Percentiles rank a stretch among this genome's conserved stretches.
Evolutionary conservation across 148 eudicot species (phyloP).

Genomic region (Chenopodium quinoa): DNA sequence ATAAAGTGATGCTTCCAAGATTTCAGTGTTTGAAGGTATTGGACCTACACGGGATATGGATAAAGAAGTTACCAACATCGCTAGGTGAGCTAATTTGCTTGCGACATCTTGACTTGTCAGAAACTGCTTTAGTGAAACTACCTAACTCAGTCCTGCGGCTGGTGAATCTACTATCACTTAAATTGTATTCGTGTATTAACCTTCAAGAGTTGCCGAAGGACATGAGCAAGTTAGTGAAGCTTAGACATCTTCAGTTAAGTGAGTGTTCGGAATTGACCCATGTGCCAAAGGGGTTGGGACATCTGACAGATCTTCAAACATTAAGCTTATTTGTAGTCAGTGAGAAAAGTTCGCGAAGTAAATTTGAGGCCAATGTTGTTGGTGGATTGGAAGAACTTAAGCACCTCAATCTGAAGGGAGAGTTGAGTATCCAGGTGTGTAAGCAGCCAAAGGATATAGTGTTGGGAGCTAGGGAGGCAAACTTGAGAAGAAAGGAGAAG

Average conservation of each 20-base stretch:
- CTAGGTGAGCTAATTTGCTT: not conserved
- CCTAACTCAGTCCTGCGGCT: slow-evolving; percentile 7
- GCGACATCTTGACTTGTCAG: slow-evolving; percentile 22
- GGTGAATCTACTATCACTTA: not conserved
- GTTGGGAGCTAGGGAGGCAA: slow-evolving; percentile 7
- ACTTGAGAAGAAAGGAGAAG: slow-evolving; percentile 2
- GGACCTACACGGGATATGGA: not conserved
- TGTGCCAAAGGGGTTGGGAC: slow-evolving; percentile 17
- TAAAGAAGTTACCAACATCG: not conserved
- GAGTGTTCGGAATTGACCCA: not conserved
- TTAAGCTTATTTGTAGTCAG: slow-evolving; percentile 10
- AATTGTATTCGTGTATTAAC: not conserved
- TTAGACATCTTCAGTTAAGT: slow-evolving; percentile 11
- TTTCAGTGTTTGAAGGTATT: not conserved
- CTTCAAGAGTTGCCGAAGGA: slow-evolving; percentile 3
- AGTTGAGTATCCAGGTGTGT: not conserved
- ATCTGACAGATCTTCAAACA: slow-evolving; percentile 18
- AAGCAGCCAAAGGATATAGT: not conserved
- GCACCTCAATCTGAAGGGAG: not conserved
- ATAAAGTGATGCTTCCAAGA: not conserved
- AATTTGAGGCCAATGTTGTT: not conserved
- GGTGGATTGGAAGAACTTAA: not conserved
- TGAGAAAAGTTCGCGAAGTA: not conserved
- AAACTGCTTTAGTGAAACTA: not conserved
- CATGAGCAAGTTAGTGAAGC: not conserved